These are phyloP conservation scores for Typha latifolia DNA, from an alignment of 176 grass and related monocot genomes.

Conservation along the genomic window DNA sequence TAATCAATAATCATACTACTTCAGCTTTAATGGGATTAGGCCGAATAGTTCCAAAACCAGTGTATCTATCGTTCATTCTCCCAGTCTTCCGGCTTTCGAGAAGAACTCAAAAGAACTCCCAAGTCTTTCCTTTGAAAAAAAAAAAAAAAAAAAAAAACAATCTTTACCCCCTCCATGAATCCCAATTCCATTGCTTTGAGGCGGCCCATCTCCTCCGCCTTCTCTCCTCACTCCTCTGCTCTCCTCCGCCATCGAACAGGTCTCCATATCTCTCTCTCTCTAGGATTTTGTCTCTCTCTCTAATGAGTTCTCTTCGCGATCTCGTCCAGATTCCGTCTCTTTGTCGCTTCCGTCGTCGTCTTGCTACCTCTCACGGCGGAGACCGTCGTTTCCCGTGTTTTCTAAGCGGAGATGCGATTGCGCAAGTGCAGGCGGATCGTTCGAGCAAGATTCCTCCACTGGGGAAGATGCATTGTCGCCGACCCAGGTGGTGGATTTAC, in stretches of 20 bases:
- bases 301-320: neutral
- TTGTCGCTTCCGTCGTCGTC: neutral
- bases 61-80: no score
- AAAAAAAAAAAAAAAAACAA: no score
- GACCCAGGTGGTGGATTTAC: conserved; percentile 33
- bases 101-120: no score
- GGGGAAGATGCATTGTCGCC: conserved; percentile 7
- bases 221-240: neutral
- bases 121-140: fast-evolving
- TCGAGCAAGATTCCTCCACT: conserved; percentile 21
- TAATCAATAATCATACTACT: no score
- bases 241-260: conserved; percentile 8
- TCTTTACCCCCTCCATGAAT: neutral
- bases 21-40: no score
- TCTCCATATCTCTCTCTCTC: neutral
- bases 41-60: no score
- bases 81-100: no score
- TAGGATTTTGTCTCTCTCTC: neutral
- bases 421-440: conserved; percentile 30
- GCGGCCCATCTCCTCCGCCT: conserved; percentile 3
- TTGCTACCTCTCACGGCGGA: conserved; percentile 10
- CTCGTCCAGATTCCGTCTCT: conserved; percentile 7
- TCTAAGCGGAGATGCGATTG: conserved; percentile 9
- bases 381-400: neutral
- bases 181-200: conserved; percentile 15